A percentile compares a stretch with the other conserved stretches of the same genome.
Conservation (phyloP, 1,284 basidiomycete species). For the Puccinia novopanici region DNA sequence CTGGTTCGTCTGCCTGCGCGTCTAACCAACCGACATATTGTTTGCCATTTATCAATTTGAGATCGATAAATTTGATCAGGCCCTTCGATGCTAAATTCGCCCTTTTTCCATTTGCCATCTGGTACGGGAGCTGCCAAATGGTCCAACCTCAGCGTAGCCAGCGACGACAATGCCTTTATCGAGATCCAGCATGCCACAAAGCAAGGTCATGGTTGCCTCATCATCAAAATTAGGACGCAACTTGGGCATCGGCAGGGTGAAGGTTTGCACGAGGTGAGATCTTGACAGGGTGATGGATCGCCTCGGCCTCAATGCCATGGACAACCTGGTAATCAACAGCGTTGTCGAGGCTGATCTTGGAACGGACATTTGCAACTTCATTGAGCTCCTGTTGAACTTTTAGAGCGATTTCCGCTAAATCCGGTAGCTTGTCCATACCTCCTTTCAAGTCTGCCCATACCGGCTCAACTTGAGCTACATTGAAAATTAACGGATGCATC, state of each 20-base stretch:
- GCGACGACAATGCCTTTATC: too few relatives aligned
- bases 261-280: too few relatives aligned
- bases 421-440: slow-evolving; percentile 93
- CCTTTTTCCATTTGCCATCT: slow-evolving; percentile 98
- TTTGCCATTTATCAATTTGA: slow-evolving; percentile 85
- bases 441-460: too few relatives aligned
- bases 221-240: slow-evolving; percentile 60
- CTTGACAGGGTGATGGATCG: too few relatives aligned
- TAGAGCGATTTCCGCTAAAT: slow-evolving; percentile 84
- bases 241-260: too few relatives aligned
- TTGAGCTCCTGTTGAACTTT: slow-evolving; percentile 76
- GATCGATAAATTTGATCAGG: slow-evolving; percentile 96
- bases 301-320: too few relatives aligned
- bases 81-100: slow-evolving; percentile 95
- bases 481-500: too few relatives aligned
- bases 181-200: slow-evolving; percentile 87
- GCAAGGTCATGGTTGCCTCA: slow-evolving; percentile 53
- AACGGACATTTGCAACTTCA: slow-evolving; percentile 81
- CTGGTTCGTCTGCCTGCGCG: too few relatives aligned
- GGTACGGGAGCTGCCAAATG: slow-evolving; percentile 97
- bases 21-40: slow-evolving; percentile 98
- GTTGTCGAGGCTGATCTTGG: slow-evolving; percentile 86
- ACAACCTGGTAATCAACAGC: too few relatives aligned
- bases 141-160: slow-evolving; percentile 94
- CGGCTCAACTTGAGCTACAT: too few relatives aligned